phyloP scores from a whole-genome alignment of 2,329 filamentous ascomycete species.

The Cercospora nicotianae region DNA sequence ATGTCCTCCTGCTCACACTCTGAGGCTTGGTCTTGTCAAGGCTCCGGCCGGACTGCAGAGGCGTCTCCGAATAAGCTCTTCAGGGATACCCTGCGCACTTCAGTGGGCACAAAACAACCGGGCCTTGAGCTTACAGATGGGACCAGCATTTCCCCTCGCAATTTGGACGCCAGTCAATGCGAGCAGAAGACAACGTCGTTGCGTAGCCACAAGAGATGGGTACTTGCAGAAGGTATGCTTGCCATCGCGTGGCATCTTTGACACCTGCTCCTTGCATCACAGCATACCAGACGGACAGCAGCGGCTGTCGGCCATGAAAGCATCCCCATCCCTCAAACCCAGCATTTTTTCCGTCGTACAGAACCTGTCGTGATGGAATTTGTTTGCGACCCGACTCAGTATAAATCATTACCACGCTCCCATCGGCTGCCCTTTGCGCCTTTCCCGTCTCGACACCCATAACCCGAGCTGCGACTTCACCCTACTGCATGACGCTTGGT shows the following conservation, averaged over 20 bases:
- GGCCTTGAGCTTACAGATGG: constrained; percentile 9
- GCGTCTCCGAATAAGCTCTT: constrained; percentile 1
- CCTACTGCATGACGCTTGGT: background rate
- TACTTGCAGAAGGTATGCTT: constrained; percentile 23
- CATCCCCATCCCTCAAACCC: constrained; percentile 23
- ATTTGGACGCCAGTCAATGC: constrained; percentile 20
- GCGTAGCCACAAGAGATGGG: constrained; percentile 20
- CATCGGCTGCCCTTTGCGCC: constrained; percentile 3
- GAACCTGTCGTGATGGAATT: constrained; percentile 28
- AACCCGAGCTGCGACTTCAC: background rate
- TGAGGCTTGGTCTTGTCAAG: background rate
- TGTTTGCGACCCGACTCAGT: constrained; percentile 29
- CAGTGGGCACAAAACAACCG: constrained; percentile 15
- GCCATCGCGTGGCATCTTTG: constrained; percentile 28
- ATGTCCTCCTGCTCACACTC: background rate
- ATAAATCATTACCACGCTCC: constrained; percentile 26
- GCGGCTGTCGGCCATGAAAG: constrained; percentile 28
- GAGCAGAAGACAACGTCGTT: constrained; percentile 17
- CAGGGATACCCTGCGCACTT: constrained; percentile 1
- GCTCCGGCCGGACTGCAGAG: constrained; percentile 5
- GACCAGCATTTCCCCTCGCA: constrained; percentile 12
- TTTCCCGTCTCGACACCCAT: background rate
- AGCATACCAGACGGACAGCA: constrained; percentile 27
- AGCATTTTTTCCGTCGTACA: constrained; percentile 25
- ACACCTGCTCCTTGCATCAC: constrained; percentile 31